Evolutionary conservation across 129 eudicot genomes (phyloP).

Genomic region (Mikania micrantha): DNA sequence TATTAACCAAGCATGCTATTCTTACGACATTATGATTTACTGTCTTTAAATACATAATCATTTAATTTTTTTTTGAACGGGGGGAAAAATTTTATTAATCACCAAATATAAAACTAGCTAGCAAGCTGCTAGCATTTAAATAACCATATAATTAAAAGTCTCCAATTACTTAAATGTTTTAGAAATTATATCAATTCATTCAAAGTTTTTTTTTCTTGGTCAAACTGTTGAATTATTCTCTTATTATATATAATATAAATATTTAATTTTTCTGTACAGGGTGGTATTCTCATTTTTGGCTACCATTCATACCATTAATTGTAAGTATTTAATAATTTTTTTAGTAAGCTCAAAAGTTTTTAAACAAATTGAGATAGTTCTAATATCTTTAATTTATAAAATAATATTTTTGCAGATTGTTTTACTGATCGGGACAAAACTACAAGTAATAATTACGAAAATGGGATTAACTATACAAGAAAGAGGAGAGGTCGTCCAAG

Average conservation of each 20-base stretch:
- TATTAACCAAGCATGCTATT: no score
- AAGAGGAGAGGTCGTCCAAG: slow-evolving; percentile 44
- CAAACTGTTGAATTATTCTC: neutral
- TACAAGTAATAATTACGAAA: slow-evolving; percentile 60
- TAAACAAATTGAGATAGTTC: neutral
- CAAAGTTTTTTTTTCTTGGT: neutral
- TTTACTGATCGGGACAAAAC: slow-evolving; percentile 47
- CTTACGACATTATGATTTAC: no score
- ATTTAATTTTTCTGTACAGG: slow-evolving; percentile 31
- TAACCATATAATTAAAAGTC: neutral
- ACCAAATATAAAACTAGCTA: no score
- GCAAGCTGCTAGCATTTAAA: no score
- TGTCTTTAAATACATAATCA: no score
- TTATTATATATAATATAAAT: no score
- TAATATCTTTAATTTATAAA: neutral
- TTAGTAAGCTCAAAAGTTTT: neutral
- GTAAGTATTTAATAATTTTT: slow-evolving; percentile 31
- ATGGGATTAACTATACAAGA: slow-evolving; percentile 51
- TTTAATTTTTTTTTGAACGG: no score
- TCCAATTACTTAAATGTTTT: neutral
- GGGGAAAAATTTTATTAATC: no score
- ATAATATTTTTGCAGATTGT: slow-evolving; percentile 34
- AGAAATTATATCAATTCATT: neutral
- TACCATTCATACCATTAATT: slow-evolving; percentile 56
- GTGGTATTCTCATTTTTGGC: slow-evolving; percentile 45